phyloP scores from a whole-genome alignment of 1,284 basidiomycete species.

The Melampsora americana region DNA sequence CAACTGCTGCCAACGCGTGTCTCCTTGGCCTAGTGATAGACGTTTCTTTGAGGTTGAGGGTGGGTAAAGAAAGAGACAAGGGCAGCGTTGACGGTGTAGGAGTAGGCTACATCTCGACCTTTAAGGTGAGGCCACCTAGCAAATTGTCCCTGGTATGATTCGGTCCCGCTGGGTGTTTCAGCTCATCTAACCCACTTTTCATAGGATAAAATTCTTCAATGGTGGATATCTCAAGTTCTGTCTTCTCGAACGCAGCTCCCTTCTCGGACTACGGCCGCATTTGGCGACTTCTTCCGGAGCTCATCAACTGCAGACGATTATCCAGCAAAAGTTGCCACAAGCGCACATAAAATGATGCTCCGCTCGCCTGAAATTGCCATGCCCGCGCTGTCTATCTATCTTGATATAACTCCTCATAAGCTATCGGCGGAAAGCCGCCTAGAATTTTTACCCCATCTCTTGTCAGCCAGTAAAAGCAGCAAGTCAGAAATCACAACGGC shows the following conservation, averaged over 20 bases:
- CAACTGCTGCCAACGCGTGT: constrained; percentile 23
- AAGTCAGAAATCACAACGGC: constrained; percentile 65
- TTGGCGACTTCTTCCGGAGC: constrained; percentile 62
- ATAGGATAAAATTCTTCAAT: constrained; percentile 33
- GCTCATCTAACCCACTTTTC: not conserved
- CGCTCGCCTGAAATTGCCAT: constrained; percentile 71
- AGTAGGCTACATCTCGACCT: constrained; percentile 42
- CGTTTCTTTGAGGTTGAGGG: constrained; percentile 49
- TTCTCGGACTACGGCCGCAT: constrained; percentile 46
- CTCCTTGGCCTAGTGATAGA: constrained; percentile 50
- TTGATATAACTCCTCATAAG: constrained; percentile 59
- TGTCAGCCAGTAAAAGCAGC: constrained; percentile 73
- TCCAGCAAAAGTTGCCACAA: constrained; percentile 60
- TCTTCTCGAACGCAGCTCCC: constrained; percentile 48
- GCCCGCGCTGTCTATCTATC: constrained; percentile 49
- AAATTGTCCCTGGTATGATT: not conserved
- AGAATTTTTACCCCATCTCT: constrained; percentile 64
- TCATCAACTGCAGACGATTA: constrained; percentile 62
- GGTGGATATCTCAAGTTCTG: constrained; percentile 47
- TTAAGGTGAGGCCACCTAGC: constrained; percentile 37
- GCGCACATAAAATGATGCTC: constrained; percentile 69
- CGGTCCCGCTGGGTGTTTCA: too few relatives aligned
- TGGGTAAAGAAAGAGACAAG: constrained; percentile 47
- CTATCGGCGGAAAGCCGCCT: constrained; percentile 63
- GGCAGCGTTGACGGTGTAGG: constrained; percentile 46